Conservation (phyloP, 345 rosid species). For the Eucalyptus virginea region DNA sequence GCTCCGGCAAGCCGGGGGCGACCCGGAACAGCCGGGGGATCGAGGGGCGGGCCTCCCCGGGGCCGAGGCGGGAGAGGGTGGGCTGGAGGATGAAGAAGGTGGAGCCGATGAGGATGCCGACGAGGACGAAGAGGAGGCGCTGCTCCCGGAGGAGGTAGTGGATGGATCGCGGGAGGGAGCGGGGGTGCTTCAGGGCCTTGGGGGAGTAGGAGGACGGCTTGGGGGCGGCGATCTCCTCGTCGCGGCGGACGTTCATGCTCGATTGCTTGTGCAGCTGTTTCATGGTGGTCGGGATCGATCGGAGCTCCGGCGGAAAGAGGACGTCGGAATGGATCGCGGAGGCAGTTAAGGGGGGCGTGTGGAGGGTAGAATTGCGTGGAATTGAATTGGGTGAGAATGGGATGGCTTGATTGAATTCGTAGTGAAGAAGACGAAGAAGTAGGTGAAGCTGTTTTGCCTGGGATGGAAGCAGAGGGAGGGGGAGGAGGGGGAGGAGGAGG, state of each 20-base stretch:
- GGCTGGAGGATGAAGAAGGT: constrained; percentile 94
- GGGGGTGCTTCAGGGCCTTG: background rate
- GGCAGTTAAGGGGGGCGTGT: background rate
- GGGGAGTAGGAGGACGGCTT: background rate
- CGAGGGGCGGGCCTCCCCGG: constrained; percentile 28
- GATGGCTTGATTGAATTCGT: background rate
- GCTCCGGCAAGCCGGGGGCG: background rate
- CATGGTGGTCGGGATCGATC: background rate
- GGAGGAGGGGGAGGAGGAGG: background rate
- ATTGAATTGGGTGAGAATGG: background rate
- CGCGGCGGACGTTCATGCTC: background rate
- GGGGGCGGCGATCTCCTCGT: background rate
- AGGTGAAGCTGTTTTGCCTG: background rate
- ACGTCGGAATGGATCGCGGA: background rate
- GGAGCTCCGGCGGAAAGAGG: background rate
- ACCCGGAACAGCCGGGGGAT: constrained; percentile 14
- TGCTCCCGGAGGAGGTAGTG: constrained; percentile 81
- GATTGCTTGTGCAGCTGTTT: background rate
- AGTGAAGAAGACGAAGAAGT: background rate
- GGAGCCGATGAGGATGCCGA: constrained; percentile 88
- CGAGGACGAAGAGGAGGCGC: constrained; percentile 83
- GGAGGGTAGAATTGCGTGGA: background rate
- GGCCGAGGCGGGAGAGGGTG: constrained; percentile 55
- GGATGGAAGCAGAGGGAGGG: background rate
- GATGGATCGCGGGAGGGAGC: constrained; percentile 38